phyloP scores from a whole-genome alignment of 1,139 yeast species.

The Pneumocystis wakefieldiae region DNA sequence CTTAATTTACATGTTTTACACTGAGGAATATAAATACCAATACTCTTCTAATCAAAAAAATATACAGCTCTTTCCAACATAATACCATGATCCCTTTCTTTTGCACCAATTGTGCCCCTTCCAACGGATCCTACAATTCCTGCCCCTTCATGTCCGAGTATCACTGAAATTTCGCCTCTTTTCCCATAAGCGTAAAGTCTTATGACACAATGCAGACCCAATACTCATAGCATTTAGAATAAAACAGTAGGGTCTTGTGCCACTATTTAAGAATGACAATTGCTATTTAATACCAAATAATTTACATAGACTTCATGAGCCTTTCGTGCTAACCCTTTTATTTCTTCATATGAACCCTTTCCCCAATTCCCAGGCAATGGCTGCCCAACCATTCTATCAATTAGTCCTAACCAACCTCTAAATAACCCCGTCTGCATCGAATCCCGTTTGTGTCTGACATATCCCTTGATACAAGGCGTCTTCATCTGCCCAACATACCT shows the following conservation, averaged over 20 bases:
- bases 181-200: constrained; percentile 89
- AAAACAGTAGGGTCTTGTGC: too few relatives aligned
- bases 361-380: constrained; percentile 90
- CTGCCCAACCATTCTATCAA: constrained; percentile 35
- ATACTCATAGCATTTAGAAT: too few relatives aligned
- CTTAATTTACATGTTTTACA: constrained; percentile 88
- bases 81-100: constrained; percentile 78
- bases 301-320: constrained; percentile 94
- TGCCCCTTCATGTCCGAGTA: constrained; percentile 91
- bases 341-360: constrained; percentile 71
- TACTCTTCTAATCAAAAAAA: background rate
- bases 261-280: too few relatives aligned
- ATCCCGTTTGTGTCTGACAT: too few relatives aligned
- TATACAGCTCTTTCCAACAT: constrained; percentile 32
- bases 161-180: constrained; percentile 78
- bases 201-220: constrained; percentile 86
- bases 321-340: constrained; percentile 83
- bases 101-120: constrained; percentile 77
- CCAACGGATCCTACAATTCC: constrained; percentile 89
- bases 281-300: constrained; percentile 26
- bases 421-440: too few relatives aligned
- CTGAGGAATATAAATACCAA: constrained; percentile 65
- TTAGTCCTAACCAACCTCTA: too few relatives aligned
- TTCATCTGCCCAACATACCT: too few relatives aligned
- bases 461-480: too few relatives aligned